Evolutionary conservation across 345 rosid genomes (phyloP).

Genomic region (Eucalyptus cladocalyx): DNA sequence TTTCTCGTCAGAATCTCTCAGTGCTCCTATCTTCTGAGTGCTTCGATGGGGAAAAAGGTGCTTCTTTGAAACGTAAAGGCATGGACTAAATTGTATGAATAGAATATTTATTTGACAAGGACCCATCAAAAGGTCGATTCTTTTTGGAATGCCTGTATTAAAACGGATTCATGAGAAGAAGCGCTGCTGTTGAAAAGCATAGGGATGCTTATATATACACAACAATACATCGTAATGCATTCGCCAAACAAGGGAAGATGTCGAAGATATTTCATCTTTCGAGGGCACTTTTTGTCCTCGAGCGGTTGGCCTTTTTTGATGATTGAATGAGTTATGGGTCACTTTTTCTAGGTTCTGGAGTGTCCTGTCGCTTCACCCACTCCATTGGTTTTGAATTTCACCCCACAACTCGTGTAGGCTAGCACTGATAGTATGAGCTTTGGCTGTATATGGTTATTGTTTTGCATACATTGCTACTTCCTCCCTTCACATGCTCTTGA

Average conservation of each 20-base stretch:
- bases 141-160: neutral
- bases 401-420: neutral
- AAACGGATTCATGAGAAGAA: neutral
- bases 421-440: neutral
- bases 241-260: neutral
- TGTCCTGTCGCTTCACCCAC: neutral
- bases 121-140: neutral
- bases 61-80: neutral
- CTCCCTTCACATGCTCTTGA: neutral
- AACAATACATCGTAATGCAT: neutral
- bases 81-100: neutral
- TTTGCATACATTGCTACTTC: neutral
- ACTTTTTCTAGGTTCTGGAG: neutral
- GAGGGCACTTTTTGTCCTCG: neutral
- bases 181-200: neutral
- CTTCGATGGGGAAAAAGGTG: neutral
- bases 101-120: neutral
- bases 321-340: neutral
- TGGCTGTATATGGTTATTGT: neutral
- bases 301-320: neutral
- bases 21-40: neutral
- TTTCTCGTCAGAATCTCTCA: neutral
- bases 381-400: neutral
- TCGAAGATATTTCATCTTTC: neutral
- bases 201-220: neutral